These are phyloP conservation scores for Trametes pubescens DNA, from an alignment of 1,284 basidiomycete genomes.

Conservation along the genomic window DNA sequence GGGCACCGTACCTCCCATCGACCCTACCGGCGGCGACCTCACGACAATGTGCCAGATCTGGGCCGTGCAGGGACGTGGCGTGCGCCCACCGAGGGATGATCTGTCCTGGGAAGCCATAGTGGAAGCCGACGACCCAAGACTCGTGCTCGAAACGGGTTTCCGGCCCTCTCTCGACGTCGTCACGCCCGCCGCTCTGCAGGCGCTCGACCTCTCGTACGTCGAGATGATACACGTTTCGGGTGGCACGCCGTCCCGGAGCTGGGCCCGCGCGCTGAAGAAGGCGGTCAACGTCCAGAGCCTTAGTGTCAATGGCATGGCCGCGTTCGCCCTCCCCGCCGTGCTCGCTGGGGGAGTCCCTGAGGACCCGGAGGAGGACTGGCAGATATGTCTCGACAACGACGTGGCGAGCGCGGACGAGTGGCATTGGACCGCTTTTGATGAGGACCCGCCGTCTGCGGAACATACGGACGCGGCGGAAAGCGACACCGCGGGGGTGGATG, in stretches of 20 bases:
- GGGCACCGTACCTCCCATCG: neutral
- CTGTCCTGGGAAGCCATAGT: neutral
- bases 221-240: neutral
- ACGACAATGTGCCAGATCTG: neutral
- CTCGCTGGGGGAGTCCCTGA: neutral
- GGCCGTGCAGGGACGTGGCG: neutral
- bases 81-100: neutral
- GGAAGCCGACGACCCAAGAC: neutral
- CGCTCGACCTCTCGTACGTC: neutral
- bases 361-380: neutral
- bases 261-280: neutral
- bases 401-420: neutral
- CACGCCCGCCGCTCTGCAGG: neutral
- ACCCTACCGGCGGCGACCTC: neutral
- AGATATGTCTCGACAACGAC: neutral
- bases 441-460: neutral
- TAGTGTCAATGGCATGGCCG: neutral
- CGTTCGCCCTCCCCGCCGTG: neutral
- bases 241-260: neutral
- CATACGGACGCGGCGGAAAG: too few species aligned
- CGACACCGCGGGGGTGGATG: too few species aligned
- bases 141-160: neutral
- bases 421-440: neutral
- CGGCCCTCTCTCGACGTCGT: neutral
- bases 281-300: neutral